A percentile compares a stretch with the other conserved stretches of the same genome.
Conservation (phyloP, 192 early-diverging fungal genomes). For the Backusella macrospora region DNA sequence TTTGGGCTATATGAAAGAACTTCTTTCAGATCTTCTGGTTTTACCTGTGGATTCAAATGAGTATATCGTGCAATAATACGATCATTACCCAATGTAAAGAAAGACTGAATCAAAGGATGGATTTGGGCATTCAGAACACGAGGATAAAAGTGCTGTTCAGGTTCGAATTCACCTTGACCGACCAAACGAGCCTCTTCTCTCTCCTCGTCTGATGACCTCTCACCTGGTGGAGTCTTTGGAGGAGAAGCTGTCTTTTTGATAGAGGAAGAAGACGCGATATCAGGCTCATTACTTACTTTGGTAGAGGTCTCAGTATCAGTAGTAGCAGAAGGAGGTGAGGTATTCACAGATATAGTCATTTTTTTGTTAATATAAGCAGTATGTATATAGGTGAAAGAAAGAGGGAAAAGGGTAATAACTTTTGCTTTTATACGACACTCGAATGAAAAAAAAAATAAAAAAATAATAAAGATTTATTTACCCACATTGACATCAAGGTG, state of each 20-base stretch:
- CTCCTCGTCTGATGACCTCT: background rate
- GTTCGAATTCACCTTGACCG: slow-evolving; percentile 70
- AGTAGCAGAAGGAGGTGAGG: background rate
- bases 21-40: slow-evolving; percentile 60
- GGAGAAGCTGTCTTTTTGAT: background rate
- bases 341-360: background rate
- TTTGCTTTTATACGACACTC: background rate
- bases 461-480: background rate
- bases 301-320: too few species aligned
- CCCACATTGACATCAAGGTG: background rate
- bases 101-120: slow-evolving; percentile 82
- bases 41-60: slow-evolving; percentile 84
- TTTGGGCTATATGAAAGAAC: slow-evolving; percentile 70
- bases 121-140: slow-evolving; percentile 87
- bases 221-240: slow-evolving; percentile 28
- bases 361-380: too few species aligned
- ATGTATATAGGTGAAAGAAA: background rate
- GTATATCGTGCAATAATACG: slow-evolving; percentile 84
- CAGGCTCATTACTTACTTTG: background rate
- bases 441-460: background rate
- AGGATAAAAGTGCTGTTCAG: slow-evolving; percentile 86
- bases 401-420: background rate
- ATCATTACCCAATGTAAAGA: slow-evolving; percentile 86
- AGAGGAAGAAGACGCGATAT: background rate
- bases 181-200: slow-evolving; percentile 23